Base-by-base conservation (phyloP, 2,329 filamentous ascomycete species). In the Phaeomoniella chlamydospora region DNA sequence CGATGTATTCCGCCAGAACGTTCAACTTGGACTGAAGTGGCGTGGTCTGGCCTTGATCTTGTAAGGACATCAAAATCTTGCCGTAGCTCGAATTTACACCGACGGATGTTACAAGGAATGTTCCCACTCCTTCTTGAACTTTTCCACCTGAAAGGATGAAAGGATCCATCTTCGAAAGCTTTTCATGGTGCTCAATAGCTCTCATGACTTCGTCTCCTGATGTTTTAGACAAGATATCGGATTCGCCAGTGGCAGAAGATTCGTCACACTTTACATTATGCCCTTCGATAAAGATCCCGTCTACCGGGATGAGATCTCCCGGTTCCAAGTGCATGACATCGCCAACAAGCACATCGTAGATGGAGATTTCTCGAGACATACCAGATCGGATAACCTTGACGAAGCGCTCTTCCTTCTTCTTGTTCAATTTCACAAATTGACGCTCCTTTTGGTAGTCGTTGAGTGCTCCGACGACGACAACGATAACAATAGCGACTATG, bases 381-480 rank as follows among this genome's bases (percentile, higher is more conserved):
- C 80, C 83, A 1, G 80, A 86, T n/a, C 83, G 76, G 35, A 82
- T 62, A 6, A 84, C 76, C 42, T 83, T 85, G 45, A 88, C 74
- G 34, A 70, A 62, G 18, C 81, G 70, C 49, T 85, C 77, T 34
- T 85, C 76, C 54, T 87, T 87, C 50, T 84, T 83, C 53, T 74
- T 74, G 56, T 86, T 86, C 40, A 87, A 61, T 53, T 83, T 84
- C 29, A 82, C 77, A 48, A 87, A 87, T 48, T 84, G 79, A 32
- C 77, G 70, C 52, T 86, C 81, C 55, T 86, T 86, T 49, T 87
- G 81, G 69, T 76, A 87, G 50, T 87, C 82, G 44, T 85, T 87
- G 19, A 77, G 61, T n/a, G 81, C 80, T 41, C 80, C 81, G 14
- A 84, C 81, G 14, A 80, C 55, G 3, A 86, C 77, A 33, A 87